Percentiles rank a stretch among this genome's conserved stretches.
Evolutionary conservation across 202 grass and related monocot species (phyloP).

Genomic region (Eragrostis tef): DNA sequence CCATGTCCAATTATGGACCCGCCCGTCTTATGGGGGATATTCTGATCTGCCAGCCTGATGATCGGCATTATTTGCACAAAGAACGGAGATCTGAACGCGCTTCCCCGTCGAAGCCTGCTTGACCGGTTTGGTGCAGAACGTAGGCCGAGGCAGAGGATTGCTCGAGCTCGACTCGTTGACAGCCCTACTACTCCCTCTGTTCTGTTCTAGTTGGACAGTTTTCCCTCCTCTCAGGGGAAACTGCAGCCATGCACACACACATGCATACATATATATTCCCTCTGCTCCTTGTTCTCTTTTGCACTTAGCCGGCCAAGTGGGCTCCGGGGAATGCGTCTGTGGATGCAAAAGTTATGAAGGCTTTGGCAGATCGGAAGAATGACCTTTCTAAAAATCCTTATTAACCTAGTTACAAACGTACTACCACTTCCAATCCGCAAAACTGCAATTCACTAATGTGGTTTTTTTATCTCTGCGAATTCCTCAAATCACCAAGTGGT

Average conservation of each 20-base stretch:
- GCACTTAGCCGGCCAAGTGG: conserved; percentile 19
- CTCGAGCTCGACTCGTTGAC: background rate
- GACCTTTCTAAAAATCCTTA: background rate
- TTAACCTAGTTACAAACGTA: background rate
- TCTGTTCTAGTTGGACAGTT: background rate
- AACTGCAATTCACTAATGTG: no score
- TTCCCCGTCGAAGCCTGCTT: conserved; percentile 47
- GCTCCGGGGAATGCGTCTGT: conserved; percentile 38
- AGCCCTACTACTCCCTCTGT: background rate
- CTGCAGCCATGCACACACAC: background rate
- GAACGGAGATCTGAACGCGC: conserved; percentile 62
- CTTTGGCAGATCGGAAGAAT: conserved; percentile 30
- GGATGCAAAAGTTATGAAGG: conserved; percentile 56
- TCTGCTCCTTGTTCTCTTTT: background rate
- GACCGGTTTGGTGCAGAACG: conserved; percentile 28
- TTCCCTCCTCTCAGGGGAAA: conserved; percentile 5
- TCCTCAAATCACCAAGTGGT: background rate
- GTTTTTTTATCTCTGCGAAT: no score
- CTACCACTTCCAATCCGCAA: background rate
- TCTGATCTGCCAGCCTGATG: conserved; percentile 54
- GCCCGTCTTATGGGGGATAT: background rate
- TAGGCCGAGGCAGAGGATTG: background rate
- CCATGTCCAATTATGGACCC: background rate
- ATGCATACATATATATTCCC: background rate
- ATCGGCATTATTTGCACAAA: conserved; percentile 53